Evolutionary conservation across 1,284 basidiomycete genomes (phyloP).

Genomic region (Heterobasidion irregulare): DNA sequence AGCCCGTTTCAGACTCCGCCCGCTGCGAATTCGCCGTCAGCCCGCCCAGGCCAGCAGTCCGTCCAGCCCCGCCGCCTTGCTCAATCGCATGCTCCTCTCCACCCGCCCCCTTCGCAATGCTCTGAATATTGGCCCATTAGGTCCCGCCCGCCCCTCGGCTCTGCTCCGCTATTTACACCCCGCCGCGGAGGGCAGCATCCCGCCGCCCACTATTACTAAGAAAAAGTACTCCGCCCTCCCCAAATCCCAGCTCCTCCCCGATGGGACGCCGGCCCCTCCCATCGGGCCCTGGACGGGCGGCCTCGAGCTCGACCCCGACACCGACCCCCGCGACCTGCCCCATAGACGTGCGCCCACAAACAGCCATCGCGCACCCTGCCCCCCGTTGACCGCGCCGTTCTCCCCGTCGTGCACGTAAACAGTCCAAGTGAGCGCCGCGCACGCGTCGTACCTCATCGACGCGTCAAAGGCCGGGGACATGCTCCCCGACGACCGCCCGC

Average conservation of each 20-base stretch:
- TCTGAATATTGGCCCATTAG: background rate
- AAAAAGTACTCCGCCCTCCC: conserved; percentile 56
- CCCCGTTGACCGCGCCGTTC: background rate
- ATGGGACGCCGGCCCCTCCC: conserved; percentile 25
- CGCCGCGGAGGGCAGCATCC: background rate
- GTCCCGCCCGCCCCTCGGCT: background rate
- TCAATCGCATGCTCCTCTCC: background rate
- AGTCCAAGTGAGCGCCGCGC: background rate
- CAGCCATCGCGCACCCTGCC: background rate
- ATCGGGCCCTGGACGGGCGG: background rate
- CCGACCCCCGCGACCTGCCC: background rate
- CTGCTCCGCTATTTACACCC: background rate
- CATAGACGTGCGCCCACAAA: conserved; percentile 5
- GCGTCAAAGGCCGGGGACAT: background rate
- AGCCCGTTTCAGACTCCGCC: conserved; percentile 21
- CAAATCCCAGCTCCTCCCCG: conserved; percentile 26
- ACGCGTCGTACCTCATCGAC: background rate
- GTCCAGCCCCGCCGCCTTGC: background rate
- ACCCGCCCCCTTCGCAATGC: background rate
- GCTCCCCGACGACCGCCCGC: background rate
- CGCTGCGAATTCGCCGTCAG: background rate
- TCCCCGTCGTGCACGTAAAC: background rate
- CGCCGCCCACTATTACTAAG: conserved; percentile 26
- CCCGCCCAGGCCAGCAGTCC: background rate
- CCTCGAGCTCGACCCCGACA: background rate